Evolutionary conservation across 2,329 filamentous ascomycete genomes (phyloP), one percentile per base, ranked within the genome.

Genomic region (Aspergillus neotritici): DNA sequence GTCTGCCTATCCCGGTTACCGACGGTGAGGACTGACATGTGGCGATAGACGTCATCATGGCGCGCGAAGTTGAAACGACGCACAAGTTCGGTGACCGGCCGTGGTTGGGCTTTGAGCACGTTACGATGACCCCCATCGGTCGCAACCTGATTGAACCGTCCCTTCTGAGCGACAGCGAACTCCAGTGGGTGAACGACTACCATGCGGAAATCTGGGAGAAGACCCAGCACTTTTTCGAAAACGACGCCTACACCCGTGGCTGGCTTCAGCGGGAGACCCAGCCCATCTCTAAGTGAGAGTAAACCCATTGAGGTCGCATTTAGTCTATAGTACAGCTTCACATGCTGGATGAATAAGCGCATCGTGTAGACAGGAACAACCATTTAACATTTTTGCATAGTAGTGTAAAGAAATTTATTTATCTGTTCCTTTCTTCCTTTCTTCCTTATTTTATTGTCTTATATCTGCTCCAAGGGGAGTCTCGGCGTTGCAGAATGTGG

Each of bases 81-180:
- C 79, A 94, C 67, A 81, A 83, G 30, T 97, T 97, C 61, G 91
- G 90, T 14, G 91, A 95, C 57, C 95, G 94, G 71, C 85, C 90
- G 2, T 98, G 87, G 69, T 74, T 97, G 30, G 89, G 90, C 3
- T 98, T 98, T 55, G 91, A 98, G 71, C 87, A 94, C 66, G 89
- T 97, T 52, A 98, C 93, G 0, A 88, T 98, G 88, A 88, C 91
- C 13, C 93, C 93, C 0, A 89, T 95, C 68, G 96, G 91, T 69
- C 80, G 83, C 48, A 96, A 88, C 49, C 72, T 98, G 51, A 89
- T 95, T 51, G 86, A 97, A 56, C 71, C 77, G 42, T 74, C 64
- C 40, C 72, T 95, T 29, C 69, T 98, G 53, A 89, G 82, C 0
- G 71, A 74, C 4, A 74, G 72, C 10, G 93, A 98, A 71, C 86